Evolutionary conservation across 2,329 filamentous ascomycete species (phyloP).

Genomic region (Botrytis aclada): DNA sequence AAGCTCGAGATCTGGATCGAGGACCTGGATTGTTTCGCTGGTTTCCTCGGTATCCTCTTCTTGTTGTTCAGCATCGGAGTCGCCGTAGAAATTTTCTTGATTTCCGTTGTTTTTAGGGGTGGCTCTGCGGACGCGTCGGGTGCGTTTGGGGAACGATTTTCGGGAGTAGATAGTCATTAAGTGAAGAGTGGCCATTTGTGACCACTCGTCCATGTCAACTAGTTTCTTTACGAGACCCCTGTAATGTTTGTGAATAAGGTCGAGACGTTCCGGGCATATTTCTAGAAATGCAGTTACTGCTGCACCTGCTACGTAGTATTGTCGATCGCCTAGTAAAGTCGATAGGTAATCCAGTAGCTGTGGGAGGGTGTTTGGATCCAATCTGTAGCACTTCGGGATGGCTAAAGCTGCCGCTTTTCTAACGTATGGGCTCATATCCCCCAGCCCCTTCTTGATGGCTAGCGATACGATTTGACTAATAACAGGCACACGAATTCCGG

Average conservation of each 20-base stretch:
- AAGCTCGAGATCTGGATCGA: constrained; percentile 80
- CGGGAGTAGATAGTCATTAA: constrained; percentile 83
- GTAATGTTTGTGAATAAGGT: constrained; percentile 90
- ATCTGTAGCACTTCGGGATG: constrained; percentile 90
- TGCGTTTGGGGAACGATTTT: constrained; percentile 77
- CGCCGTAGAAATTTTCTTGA: constrained; percentile 75
- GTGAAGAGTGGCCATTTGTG: constrained; percentile 77
- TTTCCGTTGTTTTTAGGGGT: constrained; percentile 44
- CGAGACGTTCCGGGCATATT: constrained; percentile 81
- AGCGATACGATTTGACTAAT: constrained; percentile 97
- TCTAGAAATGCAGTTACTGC: constrained; percentile 88
- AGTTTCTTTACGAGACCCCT: constrained; percentile 80
- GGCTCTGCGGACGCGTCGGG: constrained; percentile 49
- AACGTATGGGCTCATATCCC: constrained; percentile 92
- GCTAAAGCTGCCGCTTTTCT: constrained; percentile 89
- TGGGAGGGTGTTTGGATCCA: constrained; percentile 82
- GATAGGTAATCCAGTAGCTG: constrained; percentile 81
- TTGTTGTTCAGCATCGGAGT: constrained; percentile 44
- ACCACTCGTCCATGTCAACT: constrained; percentile 99
- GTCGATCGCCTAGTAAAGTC: constrained; percentile 78
- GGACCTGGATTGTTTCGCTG: constrained; percentile 51
- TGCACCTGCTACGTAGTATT: constrained; percentile 95
- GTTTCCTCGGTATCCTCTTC: constrained; percentile 44
- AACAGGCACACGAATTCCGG: constrained; percentile 91
- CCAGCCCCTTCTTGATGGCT: constrained; percentile 89